Conservation (phyloP, 768 basidiomycete species). For the Crassisporium funariophilum region DNA sequence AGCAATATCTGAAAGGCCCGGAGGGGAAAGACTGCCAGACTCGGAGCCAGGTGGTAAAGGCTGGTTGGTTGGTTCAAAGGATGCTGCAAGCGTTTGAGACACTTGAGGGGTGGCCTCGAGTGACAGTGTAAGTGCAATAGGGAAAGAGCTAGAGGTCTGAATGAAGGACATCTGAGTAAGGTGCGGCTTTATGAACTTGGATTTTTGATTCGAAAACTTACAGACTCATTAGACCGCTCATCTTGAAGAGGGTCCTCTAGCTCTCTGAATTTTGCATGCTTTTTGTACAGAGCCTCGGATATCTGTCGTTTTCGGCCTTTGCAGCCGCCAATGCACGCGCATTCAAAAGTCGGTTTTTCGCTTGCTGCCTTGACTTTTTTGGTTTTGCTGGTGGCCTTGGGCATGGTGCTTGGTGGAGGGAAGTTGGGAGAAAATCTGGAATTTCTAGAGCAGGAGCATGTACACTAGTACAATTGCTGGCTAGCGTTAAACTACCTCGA, state of each 20-base stretch:
- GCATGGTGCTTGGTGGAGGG: no score
- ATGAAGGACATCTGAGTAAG: constrained; percentile 2
- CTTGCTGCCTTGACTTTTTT: not conserved
- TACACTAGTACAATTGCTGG: constrained; percentile 3
- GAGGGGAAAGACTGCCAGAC: constrained; percentile 3
- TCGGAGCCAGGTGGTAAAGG: constrained; percentile 9
- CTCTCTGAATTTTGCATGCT: constrained; percentile 6
- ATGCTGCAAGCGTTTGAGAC: constrained; percentile 4
- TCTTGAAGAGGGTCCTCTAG: constrained; percentile 3
- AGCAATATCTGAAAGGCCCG: constrained; percentile 1
- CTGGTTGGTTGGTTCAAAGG: constrained; percentile 7
- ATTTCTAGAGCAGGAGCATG: constrained; percentile 1
- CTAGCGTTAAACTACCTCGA: constrained; percentile 1
- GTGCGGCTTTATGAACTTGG: constrained; percentile 1
- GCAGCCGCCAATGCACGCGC: constrained; percentile 10
- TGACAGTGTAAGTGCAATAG: constrained; percentile 5
- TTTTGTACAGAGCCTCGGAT: constrained; percentile 5
- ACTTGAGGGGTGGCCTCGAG: constrained; percentile 4
- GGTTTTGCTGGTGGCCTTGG: constrained; percentile 9
- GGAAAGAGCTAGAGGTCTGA: constrained; percentile 7
- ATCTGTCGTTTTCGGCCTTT: constrained; percentile 10
- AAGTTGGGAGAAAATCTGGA: not conserved
- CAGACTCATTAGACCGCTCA: constrained; percentile 6
- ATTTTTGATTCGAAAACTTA: constrained; percentile 5
- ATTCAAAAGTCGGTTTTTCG: constrained; percentile 7